Conservation (phyloP, 1,284 basidiomycete species). For the Tilletia caries region DNA sequence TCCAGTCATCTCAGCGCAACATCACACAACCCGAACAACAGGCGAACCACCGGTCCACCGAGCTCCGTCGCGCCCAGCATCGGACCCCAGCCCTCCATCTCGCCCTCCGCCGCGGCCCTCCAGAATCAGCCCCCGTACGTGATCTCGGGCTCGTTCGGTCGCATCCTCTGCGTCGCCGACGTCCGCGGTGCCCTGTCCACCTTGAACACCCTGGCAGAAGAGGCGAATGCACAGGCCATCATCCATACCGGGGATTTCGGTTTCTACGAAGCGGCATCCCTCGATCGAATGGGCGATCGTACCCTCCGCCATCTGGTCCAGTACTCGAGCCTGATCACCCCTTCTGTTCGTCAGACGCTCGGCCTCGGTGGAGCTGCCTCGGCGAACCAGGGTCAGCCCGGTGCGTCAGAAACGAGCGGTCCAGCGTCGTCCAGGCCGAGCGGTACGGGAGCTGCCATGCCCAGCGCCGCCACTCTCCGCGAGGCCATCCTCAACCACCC, state of each 20-base stretch:
- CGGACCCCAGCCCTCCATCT: neutral
- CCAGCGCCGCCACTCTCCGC: conserved; percentile 28
- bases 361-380: neutral
- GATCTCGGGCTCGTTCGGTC: conserved; percentile 59
- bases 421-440: neutral
- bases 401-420: conserved; percentile 62
- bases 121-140: conserved; percentile 24
- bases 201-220: conserved; percentile 84
- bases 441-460: conserved; percentile 16
- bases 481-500: conserved; percentile 52
- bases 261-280: conserved; percentile 81
- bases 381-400: conserved; percentile 56
- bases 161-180: conserved; percentile 93
- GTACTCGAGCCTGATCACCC: conserved; percentile 92
- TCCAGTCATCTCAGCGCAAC: conserved; percentile 4
- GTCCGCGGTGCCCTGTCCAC: conserved; percentile 68
- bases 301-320: conserved; percentile 89
- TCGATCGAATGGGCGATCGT: conserved; percentile 83
- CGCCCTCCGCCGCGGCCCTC: conserved; percentile 5
- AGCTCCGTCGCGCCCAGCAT: conserved; percentile 3
- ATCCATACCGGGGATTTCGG: conserved; percentile 99
- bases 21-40: neutral
- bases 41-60: conserved; percentile 1
- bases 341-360: conserved; percentile 63
- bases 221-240: conserved; percentile 75